Evolutionary conservation across 2,329 filamentous ascomycete genomes (phyloP).

Genomic region (Aspergillus spinulosporus): DNA sequence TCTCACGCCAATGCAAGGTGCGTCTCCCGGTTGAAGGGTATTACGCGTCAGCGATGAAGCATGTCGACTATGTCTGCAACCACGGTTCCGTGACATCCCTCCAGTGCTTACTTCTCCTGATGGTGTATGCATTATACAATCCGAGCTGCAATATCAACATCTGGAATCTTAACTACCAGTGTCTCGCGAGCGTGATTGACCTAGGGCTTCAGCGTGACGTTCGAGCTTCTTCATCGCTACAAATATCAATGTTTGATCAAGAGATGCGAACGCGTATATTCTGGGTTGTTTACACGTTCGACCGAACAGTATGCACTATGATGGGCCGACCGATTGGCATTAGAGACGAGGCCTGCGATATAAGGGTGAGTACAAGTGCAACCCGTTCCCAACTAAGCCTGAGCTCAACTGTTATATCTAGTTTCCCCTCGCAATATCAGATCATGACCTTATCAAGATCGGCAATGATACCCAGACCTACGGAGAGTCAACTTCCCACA

Average conservation of each 20-base stretch:
- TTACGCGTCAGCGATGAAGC: slow-evolving; percentile 50
- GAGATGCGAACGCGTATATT: slow-evolving; percentile 59
- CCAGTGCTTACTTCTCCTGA: slow-evolving; percentile 47
- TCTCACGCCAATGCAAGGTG: slow-evolving; percentile 47
- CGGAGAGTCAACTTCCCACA: slow-evolving; percentile 28
- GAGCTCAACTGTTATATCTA: slow-evolving; percentile 11
- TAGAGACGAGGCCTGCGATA: slow-evolving; percentile 57
- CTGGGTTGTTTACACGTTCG: slow-evolving; percentile 56
- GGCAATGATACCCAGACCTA: slow-evolving; percentile 12
- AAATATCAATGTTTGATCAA: slow-evolving; percentile 51
- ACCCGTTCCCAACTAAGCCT: neutral
- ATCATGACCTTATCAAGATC: neutral
- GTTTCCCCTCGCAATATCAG: slow-evolving; percentile 23
- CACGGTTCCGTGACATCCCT: slow-evolving; percentile 53
- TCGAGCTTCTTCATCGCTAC: slow-evolving; percentile 35
- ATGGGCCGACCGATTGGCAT: slow-evolving; percentile 59
- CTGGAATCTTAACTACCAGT: slow-evolving; percentile 60
- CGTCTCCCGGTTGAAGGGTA: slow-evolving; percentile 53
- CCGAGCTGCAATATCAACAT: slow-evolving; percentile 52
- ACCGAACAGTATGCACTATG: slow-evolving; percentile 55
- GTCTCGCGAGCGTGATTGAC: slow-evolving; percentile 53
- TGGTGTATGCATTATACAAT: slow-evolving; percentile 55
- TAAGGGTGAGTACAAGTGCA: slow-evolving; percentile 41
- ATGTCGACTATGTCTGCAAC: slow-evolving; percentile 50
- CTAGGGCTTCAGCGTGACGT: slow-evolving; percentile 55